Evolutionary conservation across 768 basidiomycete genomes (phyloP).

Genomic region (Boletus sp.): DNA sequence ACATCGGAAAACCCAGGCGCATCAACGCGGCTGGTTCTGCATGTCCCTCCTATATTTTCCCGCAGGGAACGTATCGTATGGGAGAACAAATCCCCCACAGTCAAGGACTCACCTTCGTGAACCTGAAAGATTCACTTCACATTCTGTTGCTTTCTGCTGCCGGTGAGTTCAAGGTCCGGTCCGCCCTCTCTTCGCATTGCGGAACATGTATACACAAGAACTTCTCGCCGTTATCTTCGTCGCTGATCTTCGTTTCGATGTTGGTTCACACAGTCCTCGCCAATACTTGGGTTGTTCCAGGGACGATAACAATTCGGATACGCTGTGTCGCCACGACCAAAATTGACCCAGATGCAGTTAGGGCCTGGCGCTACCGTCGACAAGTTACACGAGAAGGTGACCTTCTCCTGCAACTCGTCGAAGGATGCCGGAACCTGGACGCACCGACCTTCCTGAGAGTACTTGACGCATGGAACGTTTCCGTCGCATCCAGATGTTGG

Average conservation of each 20-base stretch:
- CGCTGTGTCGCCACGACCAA: constrained; percentile 12
- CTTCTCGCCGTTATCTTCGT: constrained; percentile 46
- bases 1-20: constrained; percentile 10
- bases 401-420: constrained; percentile 48
- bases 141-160: constrained; percentile 24
- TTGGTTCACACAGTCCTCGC: constrained; percentile 46
- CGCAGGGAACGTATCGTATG: constrained; percentile 23
- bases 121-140: constrained; percentile 34
- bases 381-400: too few species aligned
- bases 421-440: constrained; percentile 54
- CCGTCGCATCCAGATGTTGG: constrained; percentile 36
- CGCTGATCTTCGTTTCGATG: constrained; percentile 44
- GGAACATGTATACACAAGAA: constrained; percentile 9
- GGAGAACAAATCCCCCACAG: neutral
- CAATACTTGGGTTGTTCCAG: constrained; percentile 46
- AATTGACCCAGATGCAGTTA: constrained; percentile 15
- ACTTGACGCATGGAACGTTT: constrained; percentile 30
- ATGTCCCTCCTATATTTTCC: constrained; percentile 33
- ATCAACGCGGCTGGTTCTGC: constrained; percentile 32
- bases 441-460: constrained; percentile 48
- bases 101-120: constrained; percentile 25
- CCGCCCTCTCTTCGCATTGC: constrained; percentile 20
- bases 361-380: constrained; percentile 49
- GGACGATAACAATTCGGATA: constrained; percentile 16
- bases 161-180: constrained; percentile 21